Base-by-base conservation (phyloP, 2,329 filamentous ascomycete genomes). In the Exophiala alcalophila region DNA sequence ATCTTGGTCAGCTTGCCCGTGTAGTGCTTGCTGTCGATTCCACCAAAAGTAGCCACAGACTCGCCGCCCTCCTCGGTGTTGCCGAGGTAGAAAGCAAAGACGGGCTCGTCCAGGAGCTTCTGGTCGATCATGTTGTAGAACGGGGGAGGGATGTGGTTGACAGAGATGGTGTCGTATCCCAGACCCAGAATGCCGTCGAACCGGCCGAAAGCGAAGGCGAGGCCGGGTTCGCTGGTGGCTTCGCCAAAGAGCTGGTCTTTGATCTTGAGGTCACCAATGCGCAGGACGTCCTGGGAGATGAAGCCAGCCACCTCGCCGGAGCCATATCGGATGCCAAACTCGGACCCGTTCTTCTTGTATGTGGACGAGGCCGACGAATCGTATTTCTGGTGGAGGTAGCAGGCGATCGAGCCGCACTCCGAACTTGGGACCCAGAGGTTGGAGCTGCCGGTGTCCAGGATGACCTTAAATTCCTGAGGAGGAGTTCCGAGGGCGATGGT, bases 341-440 rank as follows among this genome's bases (percentile, higher is more conserved):
- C 77, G 56, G 84, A 83, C 57, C 92, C 94, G 65, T 98, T 98
- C 76, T 85, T 79, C 81, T 94, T 86, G 80, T 90, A 95, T 34
- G 87, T 86, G 14, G 83, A 91, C 33, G 94, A 98, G 4, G 81
- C 72, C 25, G 83, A 85, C 45, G 89, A 92, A 70, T 97, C 89
- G 73, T 97, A 98, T 74, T 94, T 98, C 69, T 71, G 82, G 77
- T 98, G 92, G 48, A 98, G 81, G 72, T 91, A 98, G 80, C 92
- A 98, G 54, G 92, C 94, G 63, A 98, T 98, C 63, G 90, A 96
- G 63, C 79, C 83, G 69, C 94, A 98, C 63, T 88, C 77, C 44
- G 80, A 75, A 16, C 90, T 95, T 26, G 94, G 94, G 48, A 98
- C 90, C 94, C 94, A 98, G 53, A 98, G 80, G 76, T 98, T 98